Percentiles rank a stretch among this genome's conserved stretches.
These are phyloP conservation scores for Purshia tridentata DNA, from an alignment of 306 rosid species.

Conservation along the genomic window DNA sequence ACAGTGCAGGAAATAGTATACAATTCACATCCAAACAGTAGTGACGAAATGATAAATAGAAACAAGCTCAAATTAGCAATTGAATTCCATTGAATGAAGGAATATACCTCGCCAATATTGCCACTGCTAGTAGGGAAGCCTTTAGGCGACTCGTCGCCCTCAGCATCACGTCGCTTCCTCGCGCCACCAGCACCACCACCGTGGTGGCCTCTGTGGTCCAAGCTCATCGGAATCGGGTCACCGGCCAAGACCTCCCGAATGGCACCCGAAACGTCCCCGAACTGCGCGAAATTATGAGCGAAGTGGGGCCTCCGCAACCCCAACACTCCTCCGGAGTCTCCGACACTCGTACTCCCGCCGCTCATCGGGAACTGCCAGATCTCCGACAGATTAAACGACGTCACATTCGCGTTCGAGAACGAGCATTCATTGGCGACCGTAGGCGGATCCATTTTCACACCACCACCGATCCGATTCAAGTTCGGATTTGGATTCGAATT, in stretches of 20 bases:
- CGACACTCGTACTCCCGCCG: conserved; percentile 15
- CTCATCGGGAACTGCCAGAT: conserved; percentile 71
- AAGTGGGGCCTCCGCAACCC: conserved; percentile 47
- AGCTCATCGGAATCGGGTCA: conserved; percentile 37
- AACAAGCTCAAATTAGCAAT: background rate
- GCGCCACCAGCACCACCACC: conserved; percentile 17
- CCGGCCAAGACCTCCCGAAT: conserved; percentile 40
- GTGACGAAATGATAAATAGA: background rate
- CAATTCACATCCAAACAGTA: background rate
- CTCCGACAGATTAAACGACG: conserved; percentile 60
- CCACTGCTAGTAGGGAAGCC: conserved; percentile 31
- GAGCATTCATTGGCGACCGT: conserved; percentile 46
- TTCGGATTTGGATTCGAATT: background rate
- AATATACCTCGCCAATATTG: conserved; percentile 56
- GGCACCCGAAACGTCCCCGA: conserved; percentile 38
- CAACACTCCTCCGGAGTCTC: conserved; percentile 39
- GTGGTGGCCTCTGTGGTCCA: conserved; percentile 36
- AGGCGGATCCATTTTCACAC: conserved; percentile 68
- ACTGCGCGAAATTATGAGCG: conserved; percentile 40
- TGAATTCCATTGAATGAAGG: background rate
- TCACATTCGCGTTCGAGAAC: conserved; percentile 46
- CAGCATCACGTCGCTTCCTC: conserved; percentile 56
- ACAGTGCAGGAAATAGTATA: too few species aligned
- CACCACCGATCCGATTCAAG: conserved; percentile 14
- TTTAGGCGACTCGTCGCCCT: conserved; percentile 53